phyloP scores from a whole-genome alignment of 352 stramenopile genomes.

The Phytopythium vexans region DNA sequence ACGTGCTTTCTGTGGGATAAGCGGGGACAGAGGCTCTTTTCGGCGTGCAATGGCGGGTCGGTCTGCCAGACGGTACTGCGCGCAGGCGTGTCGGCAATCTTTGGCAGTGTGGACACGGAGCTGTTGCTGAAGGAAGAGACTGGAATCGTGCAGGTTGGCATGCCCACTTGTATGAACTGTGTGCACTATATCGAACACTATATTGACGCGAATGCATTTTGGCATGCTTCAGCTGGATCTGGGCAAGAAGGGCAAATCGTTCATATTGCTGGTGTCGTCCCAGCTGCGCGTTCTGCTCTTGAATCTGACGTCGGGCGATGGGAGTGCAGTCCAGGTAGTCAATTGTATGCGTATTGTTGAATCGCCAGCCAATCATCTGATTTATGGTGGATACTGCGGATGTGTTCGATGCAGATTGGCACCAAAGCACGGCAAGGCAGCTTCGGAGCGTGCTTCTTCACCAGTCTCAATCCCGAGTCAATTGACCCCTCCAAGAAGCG shows the following conservation, averaged over 20 bases:
- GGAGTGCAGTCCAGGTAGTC: conserved; percentile 58
- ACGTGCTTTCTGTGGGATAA: conserved; percentile 84
- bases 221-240: conserved; percentile 50
- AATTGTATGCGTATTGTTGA: no score
- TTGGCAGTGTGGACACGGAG: conserved; percentile 79
- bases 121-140: conserved; percentile 85
- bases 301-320: conserved; percentile 65
- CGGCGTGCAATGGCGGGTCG: conserved; percentile 72
- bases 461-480: conserved; percentile 45
- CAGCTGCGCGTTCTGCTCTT: conserved; percentile 76
- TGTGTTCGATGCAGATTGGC: conserved; percentile 43
- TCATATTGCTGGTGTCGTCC: conserved; percentile 83
- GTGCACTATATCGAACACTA: background rate
- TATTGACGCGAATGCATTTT: background rate
- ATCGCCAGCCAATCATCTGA: background rate
- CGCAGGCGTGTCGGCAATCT: conserved; percentile 79
- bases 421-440: conserved; percentile 80
- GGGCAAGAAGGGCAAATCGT: conserved; percentile 39
- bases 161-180: background rate
- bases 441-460: conserved; percentile 83
- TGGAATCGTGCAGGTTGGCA: conserved; percentile 68
- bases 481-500: conserved; percentile 59
- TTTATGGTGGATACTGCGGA: background rate
- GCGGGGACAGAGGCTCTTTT: conserved; percentile 66
- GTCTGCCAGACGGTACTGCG: conserved; percentile 77